These are phyloP conservation scores for Neonectria hederae DNA, from an alignment of 2,329 filamentous ascomycete genomes.

Conservation along the genomic window DNA sequence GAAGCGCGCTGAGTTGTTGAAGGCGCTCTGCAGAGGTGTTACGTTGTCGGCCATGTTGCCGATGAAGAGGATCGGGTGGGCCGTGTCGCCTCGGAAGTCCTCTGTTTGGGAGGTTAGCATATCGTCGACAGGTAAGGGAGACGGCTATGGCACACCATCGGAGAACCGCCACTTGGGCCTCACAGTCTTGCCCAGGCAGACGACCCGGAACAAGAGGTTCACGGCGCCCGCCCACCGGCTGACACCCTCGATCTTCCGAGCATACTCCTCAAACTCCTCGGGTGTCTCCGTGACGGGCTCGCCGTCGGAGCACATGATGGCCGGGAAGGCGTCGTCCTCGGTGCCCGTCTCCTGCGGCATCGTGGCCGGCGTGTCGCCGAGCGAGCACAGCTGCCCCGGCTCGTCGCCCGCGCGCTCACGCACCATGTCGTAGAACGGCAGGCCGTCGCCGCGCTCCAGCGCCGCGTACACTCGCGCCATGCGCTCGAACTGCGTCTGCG, in stretches of 20 bases:
- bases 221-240: conserved; percentile 56
- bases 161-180: conserved; percentile 53
- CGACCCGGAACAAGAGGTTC: conserved; percentile 52
- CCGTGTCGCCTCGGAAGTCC: conserved; percentile 49
- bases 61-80: conserved; percentile 57
- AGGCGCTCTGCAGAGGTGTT: conserved; percentile 57
- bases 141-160: conserved; percentile 36
- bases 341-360: conserved; percentile 37
- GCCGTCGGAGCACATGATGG: conserved; percentile 58
- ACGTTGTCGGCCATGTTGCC: conserved; percentile 58
- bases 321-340: conserved; percentile 53
- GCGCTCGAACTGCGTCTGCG: conserved; percentile 52
- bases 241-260: conserved; percentile 46
- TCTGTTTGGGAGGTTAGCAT: conserved; percentile 29
- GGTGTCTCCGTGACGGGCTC: conserved; percentile 45
- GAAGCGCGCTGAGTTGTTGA: conserved; percentile 57
- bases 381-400: conserved; percentile 33
- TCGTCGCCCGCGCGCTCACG: conserved; percentile 16
- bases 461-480: conserved; percentile 56
- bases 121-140: too few species aligned
- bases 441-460: conserved; percentile 56
- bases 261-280: conserved; percentile 47
- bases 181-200: conserved; percentile 51
- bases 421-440: conserved; percentile 52
- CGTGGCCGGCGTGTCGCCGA: conserved; percentile 42